These are phyloP conservation scores for Globisporangium abappressorium DNA, from an alignment of 352 stramenopile species.

Conservation along the genomic window DNA sequence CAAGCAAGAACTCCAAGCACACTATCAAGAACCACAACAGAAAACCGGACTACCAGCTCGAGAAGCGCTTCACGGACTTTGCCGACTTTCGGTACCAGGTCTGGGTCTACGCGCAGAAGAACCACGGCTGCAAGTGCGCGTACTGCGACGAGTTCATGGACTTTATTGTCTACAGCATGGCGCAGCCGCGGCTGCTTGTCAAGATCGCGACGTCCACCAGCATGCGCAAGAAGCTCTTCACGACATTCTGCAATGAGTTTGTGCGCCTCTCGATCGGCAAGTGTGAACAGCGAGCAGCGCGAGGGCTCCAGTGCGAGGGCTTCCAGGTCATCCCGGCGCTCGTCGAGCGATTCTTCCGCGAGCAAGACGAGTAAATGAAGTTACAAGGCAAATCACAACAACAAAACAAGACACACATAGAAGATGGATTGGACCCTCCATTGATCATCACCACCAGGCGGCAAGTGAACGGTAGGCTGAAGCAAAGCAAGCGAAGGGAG, in stretches of 20 bases:
- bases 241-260: constrained; percentile 14
- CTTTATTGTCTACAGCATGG: constrained; percentile 38
- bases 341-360: constrained; percentile 42
- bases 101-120: constrained; percentile 30
- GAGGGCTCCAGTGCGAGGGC: constrained; percentile 29
- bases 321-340: constrained; percentile 41
- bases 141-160: constrained; percentile 45
- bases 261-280: constrained; percentile 23
- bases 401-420: background rate
- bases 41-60: constrained; percentile 31
- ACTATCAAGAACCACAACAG: constrained; percentile 28
- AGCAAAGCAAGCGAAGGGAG: background rate
- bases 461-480: background rate
- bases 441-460: background rate
- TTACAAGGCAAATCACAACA: background rate
- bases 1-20: constrained; percentile 13
- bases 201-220: constrained; percentile 9
- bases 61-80: constrained; percentile 36
- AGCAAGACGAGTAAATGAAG: constrained; percentile 13
- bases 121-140: constrained; percentile 24
- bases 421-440: background rate
- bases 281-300: constrained; percentile 13
- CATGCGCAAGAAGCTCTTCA: constrained; percentile 17
- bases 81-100: constrained; percentile 36
- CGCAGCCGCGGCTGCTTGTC: constrained; percentile 21